phyloP scores from a whole-genome alignment of 139 green algal genomes.

The Micractinium sp. region DNA sequence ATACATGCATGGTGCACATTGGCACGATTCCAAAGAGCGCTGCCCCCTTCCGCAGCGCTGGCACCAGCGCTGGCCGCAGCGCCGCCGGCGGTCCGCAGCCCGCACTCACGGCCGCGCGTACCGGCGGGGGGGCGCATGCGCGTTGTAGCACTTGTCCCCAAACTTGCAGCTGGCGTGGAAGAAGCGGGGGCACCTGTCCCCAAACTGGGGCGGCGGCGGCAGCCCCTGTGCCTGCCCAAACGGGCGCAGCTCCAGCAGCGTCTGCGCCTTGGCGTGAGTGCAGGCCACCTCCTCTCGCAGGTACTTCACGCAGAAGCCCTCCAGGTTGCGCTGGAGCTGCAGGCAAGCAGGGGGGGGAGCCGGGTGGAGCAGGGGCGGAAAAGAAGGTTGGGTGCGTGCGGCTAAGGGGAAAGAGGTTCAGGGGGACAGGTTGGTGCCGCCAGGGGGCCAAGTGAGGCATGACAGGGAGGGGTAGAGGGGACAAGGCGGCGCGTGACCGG shows the following conservation, averaged over 20 bases:
- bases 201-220: no score
- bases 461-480: not conserved
- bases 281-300: not conserved
- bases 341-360: no score
- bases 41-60: not conserved
- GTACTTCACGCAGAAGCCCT: not conserved
- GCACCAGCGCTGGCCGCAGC: not conserved
- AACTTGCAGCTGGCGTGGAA: not conserved
- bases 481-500: not conserved
- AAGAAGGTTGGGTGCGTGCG: not conserved
- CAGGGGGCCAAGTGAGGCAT: no score
- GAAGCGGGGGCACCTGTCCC: not conserved
- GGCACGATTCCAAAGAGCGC: not conserved
- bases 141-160: not conserved
- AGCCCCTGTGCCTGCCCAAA: not conserved
- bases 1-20: no score
- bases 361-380: not conserved
- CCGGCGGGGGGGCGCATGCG: not conserved
- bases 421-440: not conserved
- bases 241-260: conserved; percentile 23
- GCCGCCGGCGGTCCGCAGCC: not conserved
- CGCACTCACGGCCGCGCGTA: not conserved
- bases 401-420: not conserved
- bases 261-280: not conserved
- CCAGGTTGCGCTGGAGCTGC: not conserved